A percentile compares a stretch with the other conserved stretches of the same genome.
Conservation (phyloP, 495 filamentous ascomycete genomes). For the Aspergillus heteromorphus region DNA sequence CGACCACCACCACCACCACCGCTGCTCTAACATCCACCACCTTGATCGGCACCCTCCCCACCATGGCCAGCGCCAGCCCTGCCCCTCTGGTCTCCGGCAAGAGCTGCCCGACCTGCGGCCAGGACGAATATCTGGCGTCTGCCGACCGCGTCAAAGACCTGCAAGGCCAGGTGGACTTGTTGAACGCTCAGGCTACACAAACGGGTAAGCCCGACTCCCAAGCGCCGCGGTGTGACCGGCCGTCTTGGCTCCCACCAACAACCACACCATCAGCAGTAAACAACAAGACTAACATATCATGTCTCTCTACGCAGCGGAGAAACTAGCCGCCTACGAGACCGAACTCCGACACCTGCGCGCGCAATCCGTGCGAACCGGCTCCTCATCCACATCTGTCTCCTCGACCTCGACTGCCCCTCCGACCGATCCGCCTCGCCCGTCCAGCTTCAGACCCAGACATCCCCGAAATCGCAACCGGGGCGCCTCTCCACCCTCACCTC, state of each 20-base stretch:
- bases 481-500: constrained; percentile 58
- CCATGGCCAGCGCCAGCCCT: constrained; percentile 27
- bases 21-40: constrained; percentile 30
- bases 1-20: constrained; percentile 27
- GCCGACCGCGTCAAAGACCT: constrained; percentile 65
- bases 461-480: constrained; percentile 20
- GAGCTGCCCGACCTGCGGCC: constrained; percentile 46
- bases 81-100: constrained; percentile 23
- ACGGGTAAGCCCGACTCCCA: constrained; percentile 65
- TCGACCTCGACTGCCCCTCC: constrained; percentile 26
- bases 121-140: constrained; percentile 28
- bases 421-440: constrained; percentile 23
- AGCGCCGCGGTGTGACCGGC: background rate
- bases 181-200: constrained; percentile 72
- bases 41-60: constrained; percentile 28
- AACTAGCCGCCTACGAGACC: constrained; percentile 93
- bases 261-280: background rate
- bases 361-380: constrained; percentile 27
- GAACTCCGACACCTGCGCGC: constrained; percentile 65
- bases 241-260: background rate
- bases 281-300: background rate
- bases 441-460: constrained; percentile 33
- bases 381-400: constrained; percentile 28
- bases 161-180: constrained; percentile 64
- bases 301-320: constrained; percentile 57